phyloP scores from a whole-genome alignment of 139 green algal species.

The Eudorina sp. region DNA sequence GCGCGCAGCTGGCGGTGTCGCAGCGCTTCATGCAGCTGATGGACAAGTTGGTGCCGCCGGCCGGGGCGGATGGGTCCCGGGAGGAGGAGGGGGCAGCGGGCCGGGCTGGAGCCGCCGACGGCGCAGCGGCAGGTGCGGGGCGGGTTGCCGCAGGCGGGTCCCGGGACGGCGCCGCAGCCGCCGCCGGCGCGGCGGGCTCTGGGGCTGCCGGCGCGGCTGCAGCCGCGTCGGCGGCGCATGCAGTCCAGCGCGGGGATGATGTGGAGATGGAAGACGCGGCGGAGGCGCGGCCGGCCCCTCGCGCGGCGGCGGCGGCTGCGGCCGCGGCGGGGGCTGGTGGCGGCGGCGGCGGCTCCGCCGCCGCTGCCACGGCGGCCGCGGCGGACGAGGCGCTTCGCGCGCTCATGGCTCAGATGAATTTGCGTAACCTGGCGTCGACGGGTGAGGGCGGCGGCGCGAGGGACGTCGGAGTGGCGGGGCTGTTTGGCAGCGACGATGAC shows the following conservation, averaged over 20 bases:
- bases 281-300: not conserved
- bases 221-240: not conserved
- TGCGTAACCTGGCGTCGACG: not conserved
- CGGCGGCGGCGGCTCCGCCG: not conserved
- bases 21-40: slow-evolving; percentile 37
- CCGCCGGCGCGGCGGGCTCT: not conserved
- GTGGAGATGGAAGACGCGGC: slow-evolving; percentile 14
- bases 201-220: too few relatives aligned
- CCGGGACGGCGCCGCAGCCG: not conserved
- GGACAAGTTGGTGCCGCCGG: slow-evolving; percentile 6
- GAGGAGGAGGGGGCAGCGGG: not conserved
- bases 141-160: not conserved
- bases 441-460: not conserved
- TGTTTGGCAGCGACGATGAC: slow-evolving; percentile 32
- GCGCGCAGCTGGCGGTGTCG: not conserved
- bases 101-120: not conserved
- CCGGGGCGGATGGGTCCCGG: too few relatives aligned
- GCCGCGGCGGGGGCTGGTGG: not conserved
- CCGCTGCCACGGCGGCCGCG: not conserved
- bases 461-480: not conserved
- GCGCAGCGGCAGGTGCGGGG: not conserved
- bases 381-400: slow-evolving; percentile 24
- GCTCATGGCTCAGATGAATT: slow-evolving; percentile 48
- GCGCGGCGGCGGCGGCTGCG: not conserved
- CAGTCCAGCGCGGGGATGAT: not conserved